Evolutionary conservation across 371 early-diverging fungal genomes (phyloP).

Genomic region (Mucor lusitanicus): DNA sequence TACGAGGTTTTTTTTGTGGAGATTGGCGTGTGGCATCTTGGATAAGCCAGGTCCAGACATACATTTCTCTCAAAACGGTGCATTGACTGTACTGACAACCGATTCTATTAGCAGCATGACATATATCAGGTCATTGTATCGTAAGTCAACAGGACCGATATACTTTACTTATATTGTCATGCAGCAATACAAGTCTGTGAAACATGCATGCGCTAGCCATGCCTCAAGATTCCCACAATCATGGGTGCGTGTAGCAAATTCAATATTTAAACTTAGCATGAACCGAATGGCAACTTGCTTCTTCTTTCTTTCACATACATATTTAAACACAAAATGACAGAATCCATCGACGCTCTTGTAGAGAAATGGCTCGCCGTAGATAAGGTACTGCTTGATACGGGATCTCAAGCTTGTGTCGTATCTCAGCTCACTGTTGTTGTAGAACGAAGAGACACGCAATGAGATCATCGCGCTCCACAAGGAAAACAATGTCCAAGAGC

Average conservation of each 20-base stretch:
- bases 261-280: neutral
- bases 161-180: neutral
- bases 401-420: too few species aligned
- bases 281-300: too few species aligned
- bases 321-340: neutral
- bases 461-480: slow-evolving; percentile 62
- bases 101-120: too few species aligned
- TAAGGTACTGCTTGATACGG: slow-evolving; percentile 57
- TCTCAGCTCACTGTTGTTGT: neutral
- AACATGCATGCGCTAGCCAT: neutral
- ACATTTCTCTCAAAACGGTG: too few species aligned
- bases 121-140: neutral
- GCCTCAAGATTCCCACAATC: neutral
- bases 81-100: too few species aligned
- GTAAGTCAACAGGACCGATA: too few species aligned
- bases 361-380: slow-evolving; percentile 77
- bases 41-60: too few species aligned
- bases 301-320: neutral
- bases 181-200: neutral
- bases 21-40: too few species aligned
- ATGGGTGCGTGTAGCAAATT: neutral
- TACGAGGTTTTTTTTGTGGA: too few species aligned
- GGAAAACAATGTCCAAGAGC: slow-evolving; percentile 53
- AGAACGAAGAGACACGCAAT: slow-evolving; percentile 72
- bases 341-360: slow-evolving; percentile 34